These are phyloP conservation scores for Crucibulum laeve DNA, from an alignment of 768 basidiomycete genomes.

Conservation along the genomic window DNA sequence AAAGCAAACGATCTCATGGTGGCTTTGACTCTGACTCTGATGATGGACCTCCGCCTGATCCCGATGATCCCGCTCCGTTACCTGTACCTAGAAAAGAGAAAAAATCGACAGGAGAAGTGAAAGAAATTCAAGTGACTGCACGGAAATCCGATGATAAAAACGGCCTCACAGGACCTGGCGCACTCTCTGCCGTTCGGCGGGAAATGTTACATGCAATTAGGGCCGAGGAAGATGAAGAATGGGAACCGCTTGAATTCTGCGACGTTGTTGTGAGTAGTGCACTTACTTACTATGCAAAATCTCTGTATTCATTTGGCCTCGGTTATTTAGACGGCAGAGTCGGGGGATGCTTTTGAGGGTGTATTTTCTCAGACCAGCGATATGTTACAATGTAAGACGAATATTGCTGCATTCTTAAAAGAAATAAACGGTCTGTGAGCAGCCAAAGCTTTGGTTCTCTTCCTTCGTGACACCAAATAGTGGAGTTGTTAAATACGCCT, in stretches of 20 bases:
- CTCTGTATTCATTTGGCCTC: too few relatives aligned
- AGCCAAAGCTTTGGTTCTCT: too few relatives aligned
- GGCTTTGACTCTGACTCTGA: conserved; percentile 72
- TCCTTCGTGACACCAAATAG: too few relatives aligned
- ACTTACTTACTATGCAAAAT: too few relatives aligned
- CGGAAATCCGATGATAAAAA: conserved; percentile 66
- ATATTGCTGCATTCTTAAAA: conserved; percentile 53
- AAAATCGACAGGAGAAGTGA: conserved; percentile 52
- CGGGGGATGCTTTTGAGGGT: conserved; percentile 52
- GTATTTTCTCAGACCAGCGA: conserved; percentile 58
- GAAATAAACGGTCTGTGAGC: conserved; percentile 49
- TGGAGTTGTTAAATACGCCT: too few relatives aligned
- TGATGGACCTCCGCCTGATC: conserved; percentile 76
- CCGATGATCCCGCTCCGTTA: conserved; percentile 59
- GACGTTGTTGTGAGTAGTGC: conserved; percentile 62
- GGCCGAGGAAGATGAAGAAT: conserved; percentile 73
- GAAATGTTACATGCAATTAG: conserved; percentile 77
- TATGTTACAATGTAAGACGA: conserved; percentile 47
- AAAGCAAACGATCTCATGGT: conserved; percentile 44
- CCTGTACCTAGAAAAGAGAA: conserved; percentile 55
- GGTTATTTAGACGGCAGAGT: conserved; percentile 52
- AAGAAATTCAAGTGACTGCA: conserved; percentile 75
- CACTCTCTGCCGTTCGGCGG: conserved; percentile 63
- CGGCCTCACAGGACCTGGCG: conserved; percentile 46
- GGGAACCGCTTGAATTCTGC: conserved; percentile 66